Evolutionary conservation across 768 basidiomycete genomes (phyloP), one percentile per base, ranked within the genome.

Genomic region (Leccinum pellstonianum): DNA sequence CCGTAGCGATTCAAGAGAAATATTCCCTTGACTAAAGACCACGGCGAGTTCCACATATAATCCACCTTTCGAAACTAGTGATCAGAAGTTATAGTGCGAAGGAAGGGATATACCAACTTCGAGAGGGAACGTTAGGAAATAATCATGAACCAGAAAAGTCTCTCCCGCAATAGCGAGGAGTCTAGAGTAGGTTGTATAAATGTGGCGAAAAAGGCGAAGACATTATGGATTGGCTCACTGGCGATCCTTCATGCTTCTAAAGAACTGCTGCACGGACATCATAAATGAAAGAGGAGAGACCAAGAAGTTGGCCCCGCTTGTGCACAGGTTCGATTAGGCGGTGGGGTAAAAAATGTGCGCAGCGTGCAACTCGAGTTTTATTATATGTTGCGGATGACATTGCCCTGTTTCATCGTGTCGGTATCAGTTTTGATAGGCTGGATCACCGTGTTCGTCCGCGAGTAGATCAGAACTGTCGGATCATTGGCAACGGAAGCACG

Each of bases 1-100:
- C 52, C 59, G 12, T 67, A 67, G 15, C 66, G 66, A 27, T 62
- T 68, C 47, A 65, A 5, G 2, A 67, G 58, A 46, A 67, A 68
- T 17, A 59, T 17, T 10, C 37, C 23, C 38, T 68, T 65, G 7
- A 54, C 55, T 17, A 27, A 4, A 12, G 6, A 8, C 61, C 64
- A 62, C 21, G 27, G 64, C 1, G 52, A 21, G 7, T 14, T 17
- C 59, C 64, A 63, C 1, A 56, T 48, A 21, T 59, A 51, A 17
- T 38, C 49, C n/a, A 63, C 25, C 62, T 64, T 55, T 58, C 5
- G n/a, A 35, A 3, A 9, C 11, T 19, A 2, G 1, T 15, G 2
- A 6, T 52, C 31, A 10, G 12, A 14, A 1, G 48, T 25, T 14
- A 25, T 43, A 43, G 3, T 11, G 17, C 17, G 1, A 15, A 33